Conservation (phyloP, 78 protist genomes). For the Polysphondylium violaceum region DNA sequence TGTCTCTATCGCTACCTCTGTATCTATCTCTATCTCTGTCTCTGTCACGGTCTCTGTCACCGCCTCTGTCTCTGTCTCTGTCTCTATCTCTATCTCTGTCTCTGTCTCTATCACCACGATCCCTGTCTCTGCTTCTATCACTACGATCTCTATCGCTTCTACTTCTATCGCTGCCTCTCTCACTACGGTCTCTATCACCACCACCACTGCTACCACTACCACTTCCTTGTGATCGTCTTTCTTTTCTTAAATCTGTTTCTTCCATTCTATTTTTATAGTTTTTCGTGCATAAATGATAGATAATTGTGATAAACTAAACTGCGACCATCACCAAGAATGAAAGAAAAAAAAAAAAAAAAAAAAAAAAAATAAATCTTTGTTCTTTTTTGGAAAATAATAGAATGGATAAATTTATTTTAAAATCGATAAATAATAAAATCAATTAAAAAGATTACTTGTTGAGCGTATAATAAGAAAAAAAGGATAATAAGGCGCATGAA, state of each 20-base stretch:
- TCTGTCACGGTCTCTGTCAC: neutral
- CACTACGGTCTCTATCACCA: conserved; percentile 10
- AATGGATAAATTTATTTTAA: too few species aligned
- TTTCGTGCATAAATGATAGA: neutral
- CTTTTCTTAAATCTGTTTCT: conserved; percentile 25
- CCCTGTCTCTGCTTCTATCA: conserved; percentile 32
- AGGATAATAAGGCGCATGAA: too few species aligned
- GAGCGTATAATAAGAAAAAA: too few species aligned
- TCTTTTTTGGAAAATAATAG: too few species aligned
- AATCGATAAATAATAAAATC: too few species aligned
- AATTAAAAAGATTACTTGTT: too few species aligned
- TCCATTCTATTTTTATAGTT: conserved; percentile 10
- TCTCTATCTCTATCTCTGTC: conserved; percentile 36
- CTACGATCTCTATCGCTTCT: conserved; percentile 27
- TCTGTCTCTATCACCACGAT: neutral
- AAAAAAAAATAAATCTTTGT: neutral
- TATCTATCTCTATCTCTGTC: neutral
- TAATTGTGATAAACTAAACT: neutral
- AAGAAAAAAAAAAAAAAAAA: neutral
- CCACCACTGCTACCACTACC: neutral
- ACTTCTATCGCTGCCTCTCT: conserved; percentile 38
- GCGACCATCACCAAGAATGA: neutral
- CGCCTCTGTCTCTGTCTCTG: conserved; percentile 12
- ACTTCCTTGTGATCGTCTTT: conserved; percentile 31
- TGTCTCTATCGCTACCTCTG: neutral